Percentiles rank a stretch among this genome's conserved stretches.
phyloP scores from a whole-genome alignment of 73 alveolate species.

The Urostyla sp. region DNA sequence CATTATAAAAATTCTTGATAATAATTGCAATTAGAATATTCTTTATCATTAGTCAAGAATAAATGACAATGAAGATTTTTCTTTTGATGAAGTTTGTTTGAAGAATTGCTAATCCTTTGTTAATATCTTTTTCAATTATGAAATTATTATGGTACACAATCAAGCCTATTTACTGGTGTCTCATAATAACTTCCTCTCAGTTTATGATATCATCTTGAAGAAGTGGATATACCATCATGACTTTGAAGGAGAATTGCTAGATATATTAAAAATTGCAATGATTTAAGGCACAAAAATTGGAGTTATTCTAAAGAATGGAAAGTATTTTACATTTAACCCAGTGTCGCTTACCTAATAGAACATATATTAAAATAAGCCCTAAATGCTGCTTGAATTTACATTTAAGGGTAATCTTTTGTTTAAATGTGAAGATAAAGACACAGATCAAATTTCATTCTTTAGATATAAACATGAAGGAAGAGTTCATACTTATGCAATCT shows the following conservation, averaged over 20 bases:
- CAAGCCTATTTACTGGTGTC: background rate
- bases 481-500: no score
- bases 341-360: no score
- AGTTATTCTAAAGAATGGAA: no score
- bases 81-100: background rate
- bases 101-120: background rate
- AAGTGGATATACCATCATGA: constrained; percentile 30
- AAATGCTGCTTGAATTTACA: no score
- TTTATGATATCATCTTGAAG: background rate
- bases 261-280: constrained; percentile 5
- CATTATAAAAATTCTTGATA: no score
- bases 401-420: no score
- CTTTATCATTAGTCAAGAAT: background rate
- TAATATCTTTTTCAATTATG: background rate
- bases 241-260: constrained; percentile 16
- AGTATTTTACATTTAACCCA: no score
- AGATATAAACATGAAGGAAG: no score
- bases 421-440: no score
- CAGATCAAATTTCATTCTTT: no score
- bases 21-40: background rate
- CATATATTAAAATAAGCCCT: no score
- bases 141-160: background rate
- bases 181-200: constrained; percentile 25
- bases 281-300: no score
- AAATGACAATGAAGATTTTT: background rate